phyloP scores from a whole-genome alignment of 2,329 filamentous ascomycete genomes.

The Microsporum ferrugineum region DNA sequence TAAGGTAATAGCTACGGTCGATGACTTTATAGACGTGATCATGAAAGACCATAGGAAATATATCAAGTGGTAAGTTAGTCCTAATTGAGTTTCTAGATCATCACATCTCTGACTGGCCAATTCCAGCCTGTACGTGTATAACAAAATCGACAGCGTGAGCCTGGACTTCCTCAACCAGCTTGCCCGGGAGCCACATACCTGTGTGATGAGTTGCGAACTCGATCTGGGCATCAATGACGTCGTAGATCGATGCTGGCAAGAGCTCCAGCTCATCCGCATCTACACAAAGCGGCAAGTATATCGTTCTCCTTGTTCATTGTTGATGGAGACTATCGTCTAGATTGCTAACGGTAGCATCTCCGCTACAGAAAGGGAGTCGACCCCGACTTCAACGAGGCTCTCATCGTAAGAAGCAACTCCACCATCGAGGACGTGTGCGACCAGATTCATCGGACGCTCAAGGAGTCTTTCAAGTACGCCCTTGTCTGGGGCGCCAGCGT shows the following conservation, averaged over 20 bases:
- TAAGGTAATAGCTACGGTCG: constrained; percentile 58
- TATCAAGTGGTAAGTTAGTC: constrained; percentile 53
- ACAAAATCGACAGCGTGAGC: constrained; percentile 95
- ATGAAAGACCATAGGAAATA: constrained; percentile 99
- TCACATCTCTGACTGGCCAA: not conserved
- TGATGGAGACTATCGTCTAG: not conserved
- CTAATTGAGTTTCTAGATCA: not conserved
- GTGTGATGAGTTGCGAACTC: constrained; percentile 94
- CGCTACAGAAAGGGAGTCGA: constrained; percentile 67
- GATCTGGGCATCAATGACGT: constrained; percentile 90
- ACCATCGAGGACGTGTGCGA: constrained; percentile 97
- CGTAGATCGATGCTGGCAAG: constrained; percentile 88
- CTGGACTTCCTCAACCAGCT: constrained; percentile 87
- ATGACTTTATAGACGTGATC: constrained; percentile 98
- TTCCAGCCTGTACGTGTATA: constrained; percentile 82
- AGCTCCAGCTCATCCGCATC: constrained; percentile 76
- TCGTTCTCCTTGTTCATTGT: not conserved
- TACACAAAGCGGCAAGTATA: constrained; percentile 65
- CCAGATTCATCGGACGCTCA: constrained; percentile 80
- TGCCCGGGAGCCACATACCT: constrained; percentile 83
- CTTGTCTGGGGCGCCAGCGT: constrained; percentile 96
- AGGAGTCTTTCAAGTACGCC: constrained; percentile 98
- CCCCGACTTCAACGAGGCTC: constrained; percentile 76
- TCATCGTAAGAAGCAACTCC: constrained; percentile 81
- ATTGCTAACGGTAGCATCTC: not conserved